Evolutionary conservation across 2,329 filamentous ascomycete genomes (phyloP).

Genomic region (Pseudogymnoascus sp.): DNA sequence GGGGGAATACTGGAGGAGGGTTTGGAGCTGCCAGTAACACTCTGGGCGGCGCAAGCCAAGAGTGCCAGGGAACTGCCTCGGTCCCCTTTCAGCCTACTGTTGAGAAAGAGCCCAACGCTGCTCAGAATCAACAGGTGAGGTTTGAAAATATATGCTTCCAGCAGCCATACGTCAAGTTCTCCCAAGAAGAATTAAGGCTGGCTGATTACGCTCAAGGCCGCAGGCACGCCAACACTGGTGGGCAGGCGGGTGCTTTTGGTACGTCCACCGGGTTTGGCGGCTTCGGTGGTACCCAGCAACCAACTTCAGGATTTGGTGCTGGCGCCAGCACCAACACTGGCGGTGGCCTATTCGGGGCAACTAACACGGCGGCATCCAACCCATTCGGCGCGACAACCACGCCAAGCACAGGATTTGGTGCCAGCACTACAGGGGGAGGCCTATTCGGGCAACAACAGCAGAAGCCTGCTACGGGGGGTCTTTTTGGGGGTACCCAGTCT

Average conservation of each 20-base stretch:
- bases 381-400: conserved; percentile 40
- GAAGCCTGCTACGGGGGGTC: conserved; percentile 27
- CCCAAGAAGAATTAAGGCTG: conserved; percentile 72
- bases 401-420: conserved; percentile 40
- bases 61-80: conserved; percentile 60
- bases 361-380: conserved; percentile 27
- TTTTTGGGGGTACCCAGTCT: conserved; percentile 34
- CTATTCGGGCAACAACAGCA: conserved; percentile 34
- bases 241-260: conserved; percentile 76
- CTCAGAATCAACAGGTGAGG: conserved; percentile 46
- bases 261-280: conserved; percentile 49
- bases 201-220: conserved; percentile 85
- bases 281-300: conserved; percentile 31
- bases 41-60: conserved; percentile 41
- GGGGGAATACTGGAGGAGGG: conserved; percentile 33
- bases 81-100: conserved; percentile 59
- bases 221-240: conserved; percentile 72
- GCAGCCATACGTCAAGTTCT: conserved; percentile 79
- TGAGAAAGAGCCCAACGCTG: conserved; percentile 60
- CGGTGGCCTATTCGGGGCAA: conserved; percentile 32
- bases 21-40: conserved; percentile 35
- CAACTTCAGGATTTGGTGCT: conserved; percentile 30
- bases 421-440: conserved; percentile 29
- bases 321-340: conserved; percentile 19
- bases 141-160: conserved; percentile 77